Percentiles rank a stretch among this genome's conserved stretches.
These are phyloP conservation scores for Prunella vulgaris DNA, from an alignment of 257 asterid genomes.

Conservation along the genomic window DNA sequence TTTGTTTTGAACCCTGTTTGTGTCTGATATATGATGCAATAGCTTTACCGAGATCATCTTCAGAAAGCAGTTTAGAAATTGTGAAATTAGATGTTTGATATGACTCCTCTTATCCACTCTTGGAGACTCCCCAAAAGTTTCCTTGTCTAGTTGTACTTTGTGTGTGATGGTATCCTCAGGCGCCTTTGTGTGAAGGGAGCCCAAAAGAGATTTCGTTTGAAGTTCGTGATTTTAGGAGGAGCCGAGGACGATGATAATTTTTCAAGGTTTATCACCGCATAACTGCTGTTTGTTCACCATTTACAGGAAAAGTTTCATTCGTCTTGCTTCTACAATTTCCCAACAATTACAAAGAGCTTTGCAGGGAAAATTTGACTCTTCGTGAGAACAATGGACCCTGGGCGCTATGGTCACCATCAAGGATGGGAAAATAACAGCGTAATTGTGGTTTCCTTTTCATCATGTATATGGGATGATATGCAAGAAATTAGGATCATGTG, in stretches of 20 bases:
- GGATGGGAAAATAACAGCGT: constrained; percentile 99
- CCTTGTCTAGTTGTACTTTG: constrained; percentile 5
- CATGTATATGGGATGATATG: constrained; percentile 92
- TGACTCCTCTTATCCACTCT: no score
- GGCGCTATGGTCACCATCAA: constrained; percentile 95
- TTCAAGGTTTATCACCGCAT: constrained; percentile 43
- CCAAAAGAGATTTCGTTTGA: constrained; percentile 19
- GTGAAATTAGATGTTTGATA: no score
- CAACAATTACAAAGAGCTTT: constrained; percentile 52
- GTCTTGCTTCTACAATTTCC: constrained; percentile 60
- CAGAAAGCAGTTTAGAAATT: no score
- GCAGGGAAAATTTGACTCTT: constrained; percentile 45
- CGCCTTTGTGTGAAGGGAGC: constrained; percentile 25
- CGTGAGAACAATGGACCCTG: constrained; percentile 78
- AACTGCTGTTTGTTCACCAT: constrained; percentile 63
- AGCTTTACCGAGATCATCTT: no score
- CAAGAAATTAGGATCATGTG: constrained; percentile 87
- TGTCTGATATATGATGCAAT: no score
- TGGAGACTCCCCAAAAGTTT: no score
- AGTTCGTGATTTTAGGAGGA: constrained; percentile 44
- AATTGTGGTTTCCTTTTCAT: constrained; percentile 99
- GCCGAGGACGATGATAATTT: constrained; percentile 38
- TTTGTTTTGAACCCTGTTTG: no score
- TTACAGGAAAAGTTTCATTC: constrained; percentile 77
- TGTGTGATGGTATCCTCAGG: neutral